These are phyloP conservation scores for Geosmithia putterillii DNA, from an alignment of 2,329 filamentous ascomycete species.

Conservation along the genomic window DNA sequence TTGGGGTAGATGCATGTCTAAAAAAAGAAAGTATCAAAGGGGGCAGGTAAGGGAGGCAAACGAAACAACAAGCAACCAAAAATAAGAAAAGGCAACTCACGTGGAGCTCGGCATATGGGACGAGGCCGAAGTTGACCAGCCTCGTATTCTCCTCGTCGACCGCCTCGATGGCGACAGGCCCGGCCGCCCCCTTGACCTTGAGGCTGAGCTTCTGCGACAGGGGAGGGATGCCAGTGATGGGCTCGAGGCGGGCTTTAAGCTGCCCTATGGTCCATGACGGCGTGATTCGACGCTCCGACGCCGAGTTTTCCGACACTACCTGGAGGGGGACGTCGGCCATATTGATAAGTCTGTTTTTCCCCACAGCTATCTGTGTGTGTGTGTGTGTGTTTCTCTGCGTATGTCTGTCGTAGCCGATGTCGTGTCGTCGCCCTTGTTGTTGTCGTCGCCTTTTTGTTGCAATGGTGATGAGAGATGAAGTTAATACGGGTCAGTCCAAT, in stretches of 20 bases:
- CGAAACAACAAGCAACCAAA: neutral
- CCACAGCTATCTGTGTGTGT: no score
- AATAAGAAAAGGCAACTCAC: conserved; percentile 35
- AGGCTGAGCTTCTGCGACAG: conserved; percentile 64
- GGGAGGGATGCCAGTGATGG: conserved; percentile 84
- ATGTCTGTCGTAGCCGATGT: no score
- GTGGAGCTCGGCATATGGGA: conserved; percentile 66
- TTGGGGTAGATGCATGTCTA: no score
- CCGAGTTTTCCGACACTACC: conserved; percentile 62
- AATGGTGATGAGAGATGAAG: no score
- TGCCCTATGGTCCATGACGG: conserved; percentile 82
- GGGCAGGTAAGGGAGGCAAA: no score
- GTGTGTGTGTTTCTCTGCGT: no score
- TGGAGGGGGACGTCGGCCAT: conserved; percentile 66
- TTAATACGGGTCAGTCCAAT: no score
- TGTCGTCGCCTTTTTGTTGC: no score
- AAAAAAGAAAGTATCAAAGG: no score
- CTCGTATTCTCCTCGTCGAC: conserved; percentile 59
- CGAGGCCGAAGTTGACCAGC: conserved; percentile 53
- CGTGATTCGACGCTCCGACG: conserved; percentile 81
- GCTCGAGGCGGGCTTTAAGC: conserved; percentile 79
- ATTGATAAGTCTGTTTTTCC: conserved; percentile 9
- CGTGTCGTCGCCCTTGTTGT: no score
- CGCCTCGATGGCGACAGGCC: conserved; percentile 50
- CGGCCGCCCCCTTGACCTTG: conserved; percentile 47